Evolutionary conservation across 169 alveolate species (phyloP).

Genomic region (Plasmodium fragile): DNA sequence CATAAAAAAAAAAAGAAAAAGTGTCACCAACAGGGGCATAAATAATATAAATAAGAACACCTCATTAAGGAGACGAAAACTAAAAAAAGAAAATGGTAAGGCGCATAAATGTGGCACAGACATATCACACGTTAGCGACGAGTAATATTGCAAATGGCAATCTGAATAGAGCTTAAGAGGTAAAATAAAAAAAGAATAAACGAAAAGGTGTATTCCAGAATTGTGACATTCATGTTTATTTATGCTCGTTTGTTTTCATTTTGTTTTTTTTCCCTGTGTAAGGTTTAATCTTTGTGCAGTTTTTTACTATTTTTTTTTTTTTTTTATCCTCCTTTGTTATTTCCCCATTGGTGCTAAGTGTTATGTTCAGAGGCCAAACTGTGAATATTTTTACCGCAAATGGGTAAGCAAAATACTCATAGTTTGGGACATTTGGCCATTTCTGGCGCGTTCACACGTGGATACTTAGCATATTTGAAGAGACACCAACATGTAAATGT

Average conservation of each 20-base stretch:
- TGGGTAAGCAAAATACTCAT: neutral
- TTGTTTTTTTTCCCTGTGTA: neutral
- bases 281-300: neutral
- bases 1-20: neutral
- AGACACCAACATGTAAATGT: neutral
- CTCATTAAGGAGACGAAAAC: neutral
- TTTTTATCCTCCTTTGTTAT: neutral
- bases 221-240: neutral
- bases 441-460: neutral
- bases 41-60: neutral
- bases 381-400: neutral
- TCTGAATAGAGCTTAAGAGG: neutral
- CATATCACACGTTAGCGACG: neutral
- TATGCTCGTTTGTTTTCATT: neutral
- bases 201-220: neutral
- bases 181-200: neutral
- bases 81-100: neutral
- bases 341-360: neutral
- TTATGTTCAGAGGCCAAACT: neutral
- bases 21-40: neutral
- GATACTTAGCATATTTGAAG: neutral
- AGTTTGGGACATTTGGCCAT: neutral
- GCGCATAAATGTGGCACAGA: constrained; percentile 6
- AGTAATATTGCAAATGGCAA: neutral
- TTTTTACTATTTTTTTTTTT: neutral